Base-by-base conservation (phyloP, 2,329 filamentous ascomycete species). In the Lasiodiplodia citricola region DNA sequence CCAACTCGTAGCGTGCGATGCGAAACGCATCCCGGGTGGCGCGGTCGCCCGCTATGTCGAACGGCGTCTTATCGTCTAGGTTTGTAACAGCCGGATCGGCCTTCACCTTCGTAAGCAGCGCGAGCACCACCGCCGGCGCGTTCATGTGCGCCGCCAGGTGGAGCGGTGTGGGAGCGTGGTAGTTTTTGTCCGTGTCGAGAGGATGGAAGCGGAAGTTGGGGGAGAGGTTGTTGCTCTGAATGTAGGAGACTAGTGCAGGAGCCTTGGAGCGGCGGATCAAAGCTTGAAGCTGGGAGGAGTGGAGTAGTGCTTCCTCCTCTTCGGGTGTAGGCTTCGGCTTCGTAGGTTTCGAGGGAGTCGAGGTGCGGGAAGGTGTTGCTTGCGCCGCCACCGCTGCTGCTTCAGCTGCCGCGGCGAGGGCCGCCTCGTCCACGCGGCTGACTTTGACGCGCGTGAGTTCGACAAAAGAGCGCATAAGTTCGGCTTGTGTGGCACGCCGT, bases 371-470 rank as follows among this genome's bases (percentile, higher is more conserved):
- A 56, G 71, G 69, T 25, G 77, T 71, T 28, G 78, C 75, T 25
- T 75, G 72, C 69, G 76, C 79, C 77, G 84, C 54, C 72, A 73
- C 66, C 70, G 74, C 68, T 74, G 79, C 75, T 18, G 86, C 80
- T 69, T 82, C 80, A 13, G 82, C 82, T 38, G 87, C 81, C 7
- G 80, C 80, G 21, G 82, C 81, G 7, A 90, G 79, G 14, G 89
- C 86, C 3, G 84, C 86, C 71, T 93, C 91, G 69, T 92, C 87
- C 35, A 98, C 87, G 70, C 92, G 91, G 60, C 88, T 89, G 57
- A 97, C 86, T 80, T 99, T 97, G 18, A 97, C 86, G 18, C 96
- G 86, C 0, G 96, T 99, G 38, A 99, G 86, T 81, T 99, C 96
- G 71, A 97, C 92, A 75, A 97, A 99, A 0, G 92, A 92, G 50